phyloP scores from a whole-genome alignment of 2,329 filamentous ascomycete species.

The Hypoxylon sp. region DNA sequence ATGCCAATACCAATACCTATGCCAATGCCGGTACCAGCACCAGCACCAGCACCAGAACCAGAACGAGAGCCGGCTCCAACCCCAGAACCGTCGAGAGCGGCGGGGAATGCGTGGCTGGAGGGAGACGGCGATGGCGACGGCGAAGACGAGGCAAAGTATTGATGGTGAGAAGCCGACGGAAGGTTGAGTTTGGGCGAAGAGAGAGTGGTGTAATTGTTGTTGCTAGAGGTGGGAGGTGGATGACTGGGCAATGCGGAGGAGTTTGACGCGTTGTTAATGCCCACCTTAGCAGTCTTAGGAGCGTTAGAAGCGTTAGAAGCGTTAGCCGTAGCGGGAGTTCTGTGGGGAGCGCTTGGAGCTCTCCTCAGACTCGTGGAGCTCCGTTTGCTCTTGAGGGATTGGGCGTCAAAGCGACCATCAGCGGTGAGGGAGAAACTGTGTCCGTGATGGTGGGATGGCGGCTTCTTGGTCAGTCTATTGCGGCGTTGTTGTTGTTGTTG shows the following conservation, averaged over 20 bases:
- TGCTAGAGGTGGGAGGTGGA: conserved; percentile 49
- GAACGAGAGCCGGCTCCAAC: conserved; percentile 12
- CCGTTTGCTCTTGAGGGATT: conserved; percentile 71
- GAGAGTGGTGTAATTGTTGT: conserved; percentile 44
- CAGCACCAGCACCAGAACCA: conserved; percentile 17
- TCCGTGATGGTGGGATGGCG: conserved; percentile 62
- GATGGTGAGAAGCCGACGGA: conserved; percentile 48
- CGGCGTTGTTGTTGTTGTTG: conserved; percentile 65
- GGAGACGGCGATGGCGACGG: conserved; percentile 22
- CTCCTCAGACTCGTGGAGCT: conserved; percentile 73
- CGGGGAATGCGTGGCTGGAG: conserved; percentile 25
- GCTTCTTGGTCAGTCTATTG: conserved; percentile 71
- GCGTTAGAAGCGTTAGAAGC: conserved; percentile 62
- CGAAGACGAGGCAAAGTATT: conserved; percentile 42
- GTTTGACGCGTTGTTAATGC: conserved; percentile 59
- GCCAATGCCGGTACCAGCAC: conserved; percentile 17
- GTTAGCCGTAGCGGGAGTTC: conserved; percentile 38
- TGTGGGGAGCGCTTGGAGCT: conserved; percentile 68
- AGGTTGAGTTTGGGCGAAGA: conserved; percentile 61
- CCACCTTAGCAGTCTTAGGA: conserved; percentile 44
- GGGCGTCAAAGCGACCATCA: conserved; percentile 68
- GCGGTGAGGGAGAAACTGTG: conserved; percentile 61
- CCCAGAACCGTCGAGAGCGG: conserved; percentile 26
- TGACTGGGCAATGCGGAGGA: conserved; percentile 62
- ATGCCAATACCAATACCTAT: conserved; percentile 27